Conservation (phyloP, 306 rosid species). For the Ziziphus jujuba region DNA sequence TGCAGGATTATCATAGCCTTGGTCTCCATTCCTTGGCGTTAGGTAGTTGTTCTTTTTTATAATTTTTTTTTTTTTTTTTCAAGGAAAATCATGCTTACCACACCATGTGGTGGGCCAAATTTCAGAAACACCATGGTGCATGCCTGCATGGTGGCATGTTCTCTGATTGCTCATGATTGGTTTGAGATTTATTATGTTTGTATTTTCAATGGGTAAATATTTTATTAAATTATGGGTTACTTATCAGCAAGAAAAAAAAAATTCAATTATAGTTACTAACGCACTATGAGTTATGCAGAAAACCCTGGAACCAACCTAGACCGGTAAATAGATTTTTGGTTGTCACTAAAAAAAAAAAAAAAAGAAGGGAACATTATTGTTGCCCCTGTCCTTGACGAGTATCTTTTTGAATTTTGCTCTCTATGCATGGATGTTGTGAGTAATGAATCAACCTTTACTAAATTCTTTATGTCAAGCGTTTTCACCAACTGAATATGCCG, state of each 20-base stretch:
- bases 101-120: slow-evolving; percentile 20
- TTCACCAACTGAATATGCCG: too few relatives aligned
- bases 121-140: slow-evolving; percentile 22
- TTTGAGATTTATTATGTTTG: not conserved
- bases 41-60: slow-evolving; percentile 10
- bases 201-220: slow-evolving; percentile 19
- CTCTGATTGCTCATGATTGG: slow-evolving; percentile 12
- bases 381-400: too few relatives aligned
- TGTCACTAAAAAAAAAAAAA: too few relatives aligned
- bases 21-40: slow-evolving; percentile 21
- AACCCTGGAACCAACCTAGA: not conserved
- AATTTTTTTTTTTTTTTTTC: not conserved
- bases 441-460: too few relatives aligned
- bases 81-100: not conserved
- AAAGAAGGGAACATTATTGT: too few relatives aligned
- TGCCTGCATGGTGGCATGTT: slow-evolving; percentile 22
- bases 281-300: not conserved
- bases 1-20: not conserved
- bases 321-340: too few relatives aligned
- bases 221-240: not conserved
- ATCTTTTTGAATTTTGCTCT: too few relatives aligned
- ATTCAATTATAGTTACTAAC: too few relatives aligned
- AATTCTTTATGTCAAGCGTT: too few relatives aligned
- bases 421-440: too few relatives aligned
- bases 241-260: too few relatives aligned